These are phyloP conservation scores for Sugiyamaella lignohabitans DNA, from an alignment of 805 yeast genomes.

Conservation along the genomic window DNA sequence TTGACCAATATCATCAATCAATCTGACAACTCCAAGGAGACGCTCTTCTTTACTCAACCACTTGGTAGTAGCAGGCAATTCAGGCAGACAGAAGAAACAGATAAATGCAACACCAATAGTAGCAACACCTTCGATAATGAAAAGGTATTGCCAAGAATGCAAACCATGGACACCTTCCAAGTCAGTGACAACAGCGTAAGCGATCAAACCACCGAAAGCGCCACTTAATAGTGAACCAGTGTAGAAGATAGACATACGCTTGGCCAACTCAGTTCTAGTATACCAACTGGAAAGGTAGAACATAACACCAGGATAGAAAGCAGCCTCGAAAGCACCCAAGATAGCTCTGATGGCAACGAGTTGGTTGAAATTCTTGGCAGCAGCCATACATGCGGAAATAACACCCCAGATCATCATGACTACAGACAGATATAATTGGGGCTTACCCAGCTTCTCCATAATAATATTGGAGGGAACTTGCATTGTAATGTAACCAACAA, in stretches of 20 bases:
- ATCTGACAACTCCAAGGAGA: constrained; percentile 17
- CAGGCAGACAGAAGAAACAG: constrained; percentile 45
- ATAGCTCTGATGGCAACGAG: constrained; percentile 40
- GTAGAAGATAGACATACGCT: constrained; percentile 45
- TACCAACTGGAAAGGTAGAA: constrained; percentile 52
- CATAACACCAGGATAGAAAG: constrained; percentile 39
- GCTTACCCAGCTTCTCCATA: constrained; percentile 32
- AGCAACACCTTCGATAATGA: constrained; percentile 49
- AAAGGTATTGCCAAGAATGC: constrained; percentile 51
- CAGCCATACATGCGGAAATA: constrained; percentile 44
- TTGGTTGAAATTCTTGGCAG: constrained; percentile 40
- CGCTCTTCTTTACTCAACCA: constrained; percentile 21
- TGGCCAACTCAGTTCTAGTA: constrained; percentile 43
- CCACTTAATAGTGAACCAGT: constrained; percentile 46
- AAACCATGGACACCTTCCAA: constrained; percentile 39
- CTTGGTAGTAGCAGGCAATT: constrained; percentile 41
- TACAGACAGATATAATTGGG: constrained; percentile 42
- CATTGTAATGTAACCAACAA: constrained; percentile 35
- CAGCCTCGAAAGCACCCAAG: constrained; percentile 45
- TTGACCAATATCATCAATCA: constrained; percentile 19
- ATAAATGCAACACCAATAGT: constrained; percentile 42
- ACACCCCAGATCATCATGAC: constrained; percentile 47
- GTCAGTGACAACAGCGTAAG: constrained; percentile 45
- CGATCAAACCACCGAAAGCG: constrained; percentile 49
- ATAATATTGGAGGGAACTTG: constrained; percentile 31